Conservation (phyloP, 1,139 yeast species). For the Kodamaea anthophila region DNA sequence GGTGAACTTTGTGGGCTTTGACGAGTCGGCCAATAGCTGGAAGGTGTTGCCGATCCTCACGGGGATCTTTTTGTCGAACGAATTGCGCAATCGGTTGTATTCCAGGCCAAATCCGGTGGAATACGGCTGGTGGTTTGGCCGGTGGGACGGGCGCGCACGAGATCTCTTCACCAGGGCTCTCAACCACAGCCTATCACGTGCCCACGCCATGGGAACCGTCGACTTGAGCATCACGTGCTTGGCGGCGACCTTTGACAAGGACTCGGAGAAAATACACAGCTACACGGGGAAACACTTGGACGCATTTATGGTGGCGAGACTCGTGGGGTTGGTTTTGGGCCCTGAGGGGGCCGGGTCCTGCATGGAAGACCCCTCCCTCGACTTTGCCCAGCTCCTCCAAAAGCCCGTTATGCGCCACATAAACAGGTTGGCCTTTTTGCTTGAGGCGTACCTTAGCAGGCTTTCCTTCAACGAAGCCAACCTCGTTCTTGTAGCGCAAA, state of each 20-base stretch:
- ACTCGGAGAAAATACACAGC: constrained; percentile 14
- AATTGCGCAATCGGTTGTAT: constrained; percentile 32
- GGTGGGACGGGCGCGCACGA: constrained; percentile 25
- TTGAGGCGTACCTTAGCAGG: constrained; percentile 28
- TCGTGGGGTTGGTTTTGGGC: constrained; percentile 19
- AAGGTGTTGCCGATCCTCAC: constrained; percentile 50
- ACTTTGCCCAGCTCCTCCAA: constrained; percentile 15
- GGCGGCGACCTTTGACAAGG: constrained; percentile 24
- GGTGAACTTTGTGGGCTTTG: constrained; percentile 23
- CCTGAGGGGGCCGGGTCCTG: constrained; percentile 6
- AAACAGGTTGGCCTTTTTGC: constrained; percentile 42
- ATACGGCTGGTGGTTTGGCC: constrained; percentile 28
- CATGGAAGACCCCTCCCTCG: no score
- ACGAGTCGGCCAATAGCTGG: constrained; percentile 41
- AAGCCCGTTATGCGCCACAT: constrained; percentile 47
- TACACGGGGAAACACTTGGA: constrained; percentile 23
- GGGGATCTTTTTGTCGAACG: constrained; percentile 45
- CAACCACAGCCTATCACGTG: constrained; percentile 18
- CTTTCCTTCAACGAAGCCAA: constrained; percentile 16
- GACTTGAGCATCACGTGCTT: constrained; percentile 30
- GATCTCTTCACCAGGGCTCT: constrained; percentile 22
- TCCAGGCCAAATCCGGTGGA: constrained; percentile 17
- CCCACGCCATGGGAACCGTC: constrained; percentile 20
- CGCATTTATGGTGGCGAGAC: constrained; percentile 17
- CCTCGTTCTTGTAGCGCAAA: constrained; percentile 17